These are phyloP conservation scores for Calonectria naviculata DNA, from an alignment of 2,329 filamentous ascomycete species.

Conservation along the genomic window DNA sequence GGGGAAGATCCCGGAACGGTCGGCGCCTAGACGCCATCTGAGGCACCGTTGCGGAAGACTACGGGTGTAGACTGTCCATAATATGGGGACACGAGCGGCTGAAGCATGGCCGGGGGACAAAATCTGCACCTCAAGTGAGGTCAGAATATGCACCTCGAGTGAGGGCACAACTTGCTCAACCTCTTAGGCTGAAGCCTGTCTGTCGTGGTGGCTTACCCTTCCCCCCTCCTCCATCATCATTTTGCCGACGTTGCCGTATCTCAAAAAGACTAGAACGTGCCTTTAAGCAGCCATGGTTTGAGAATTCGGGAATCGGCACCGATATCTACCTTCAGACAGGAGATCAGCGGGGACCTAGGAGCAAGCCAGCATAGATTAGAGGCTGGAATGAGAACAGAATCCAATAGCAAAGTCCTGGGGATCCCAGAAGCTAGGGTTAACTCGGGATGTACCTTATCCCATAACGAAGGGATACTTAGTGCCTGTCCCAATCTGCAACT, in stretches of 20 bases:
- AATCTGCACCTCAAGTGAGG: slow-evolving; percentile 25
- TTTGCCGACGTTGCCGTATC: slow-evolving; percentile 20
- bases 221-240: background rate
- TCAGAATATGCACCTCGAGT: slow-evolving; percentile 20
- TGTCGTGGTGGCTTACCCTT: slow-evolving; percentile 15
- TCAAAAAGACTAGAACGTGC: background rate
- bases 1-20: slow-evolving; percentile 29
- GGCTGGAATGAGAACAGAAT: background rate
- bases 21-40: slow-evolving; percentile 24
- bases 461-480: background rate
- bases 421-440: background rate
- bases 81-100: slow-evolving; percentile 18
- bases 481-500: background rate
- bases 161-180: slow-evolving; percentile 25
- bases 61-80: slow-evolving; percentile 17
- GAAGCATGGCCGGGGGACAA: slow-evolving; percentile 17
- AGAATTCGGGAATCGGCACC: background rate
- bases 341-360: background rate
- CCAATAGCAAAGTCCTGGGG: background rate
- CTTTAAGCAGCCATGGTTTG: background rate
- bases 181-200: slow-evolving; percentile 8
- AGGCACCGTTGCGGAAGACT: slow-evolving; percentile 27
- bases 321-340: background rate
- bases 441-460: background rate
- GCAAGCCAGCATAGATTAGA: background rate